Evolutionary conservation across 2,329 filamentous ascomycete genomes (phyloP), one percentile per base, ranked within the genome.

Genomic region (Colletotrichum filicis): DNA sequence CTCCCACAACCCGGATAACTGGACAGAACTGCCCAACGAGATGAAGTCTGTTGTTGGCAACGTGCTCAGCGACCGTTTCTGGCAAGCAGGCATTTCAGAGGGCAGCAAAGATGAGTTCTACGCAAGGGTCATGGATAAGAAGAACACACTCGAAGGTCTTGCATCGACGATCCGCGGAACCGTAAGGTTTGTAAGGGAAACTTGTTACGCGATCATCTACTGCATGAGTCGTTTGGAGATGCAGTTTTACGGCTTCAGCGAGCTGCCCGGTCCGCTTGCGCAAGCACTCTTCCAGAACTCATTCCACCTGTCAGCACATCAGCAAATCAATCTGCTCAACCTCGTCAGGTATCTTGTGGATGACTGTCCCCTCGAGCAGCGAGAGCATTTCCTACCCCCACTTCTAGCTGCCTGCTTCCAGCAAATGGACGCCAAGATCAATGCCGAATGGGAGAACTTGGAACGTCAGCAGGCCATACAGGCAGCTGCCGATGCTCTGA

Each of bases 41-140:
- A 92, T 97, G 87, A 92, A 92, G 71, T 85, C 88, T 5, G 91
- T 97, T 65, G 93, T 98, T 52, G 90, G 91, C 56, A 90, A 94
- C 26, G 95, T 98, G 24, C 85, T 99, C 26, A 97, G 95, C 16
- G 97, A 99, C 82, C 90, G 97, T 28, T 99, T 99, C 81, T 99
- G 97, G 97, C 97, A 99, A 85, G 95, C 95, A 7, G 97, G 97
- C 11, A 99, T 99, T 63, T 98, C 97, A 0, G 94, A 93, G 74
- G 97, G 97, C 30, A 98, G 94, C 77, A 95, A 97, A 80, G 97
- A 98, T 75, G 96, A 98, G 71, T 99, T 99, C 80, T 98, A 98
- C 82, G 94, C 95, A 37, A 91, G 94, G 53, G 96, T 99, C 2
- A 91, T 95, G 68, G 93, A 95, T 37, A 98, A 97, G 68, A 97